Conservation (phyloP, 805 yeast genomes). For the Lipomyces japonicus region DNA sequence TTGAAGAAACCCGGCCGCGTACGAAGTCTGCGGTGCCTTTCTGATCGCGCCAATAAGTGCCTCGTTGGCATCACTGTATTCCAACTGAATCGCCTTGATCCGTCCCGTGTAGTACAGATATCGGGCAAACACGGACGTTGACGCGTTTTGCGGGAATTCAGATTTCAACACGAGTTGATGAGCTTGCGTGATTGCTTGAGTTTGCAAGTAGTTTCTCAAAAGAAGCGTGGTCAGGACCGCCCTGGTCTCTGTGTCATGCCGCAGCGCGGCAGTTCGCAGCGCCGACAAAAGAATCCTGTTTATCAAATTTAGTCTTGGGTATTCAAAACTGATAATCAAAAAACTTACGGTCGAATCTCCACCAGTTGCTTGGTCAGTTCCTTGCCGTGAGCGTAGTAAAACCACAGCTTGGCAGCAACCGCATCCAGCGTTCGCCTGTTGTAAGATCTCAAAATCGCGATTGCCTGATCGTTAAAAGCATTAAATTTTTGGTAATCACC, state of each 20-base stretch:
- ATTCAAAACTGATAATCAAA: not conserved
- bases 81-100: constrained; percentile 85
- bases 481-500: constrained; percentile 49
- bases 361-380: constrained; percentile 55
- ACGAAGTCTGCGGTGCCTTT: constrained; percentile 87
- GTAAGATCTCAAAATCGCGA: constrained; percentile 54
- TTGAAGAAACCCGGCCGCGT: constrained; percentile 83
- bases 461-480: constrained; percentile 50
- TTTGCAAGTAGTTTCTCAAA: constrained; percentile 70
- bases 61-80: constrained; percentile 86
- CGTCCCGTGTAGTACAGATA: constrained; percentile 88
- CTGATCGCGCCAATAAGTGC: constrained; percentile 91
- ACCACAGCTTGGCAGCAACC: constrained; percentile 88
- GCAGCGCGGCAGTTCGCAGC: constrained; percentile 80
- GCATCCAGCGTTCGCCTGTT: constrained; percentile 83
- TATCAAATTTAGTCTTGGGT: not conserved
- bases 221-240: constrained; percentile 83
- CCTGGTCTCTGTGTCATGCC: constrained; percentile 89
- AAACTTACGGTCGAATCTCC: constrained; percentile 52
- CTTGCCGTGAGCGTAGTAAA: constrained; percentile 73
- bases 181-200: constrained; percentile 83
- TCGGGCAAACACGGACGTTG: constrained; percentile 85
- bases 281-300: constrained; percentile 57
- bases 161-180: constrained; percentile 84
- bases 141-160: constrained; percentile 79